A percentile compares a stretch with the other conserved stretches of the same genome.
Conservation (phyloP, 108 stramenopile genomes). For the Fistulifera solaris region DNA sequence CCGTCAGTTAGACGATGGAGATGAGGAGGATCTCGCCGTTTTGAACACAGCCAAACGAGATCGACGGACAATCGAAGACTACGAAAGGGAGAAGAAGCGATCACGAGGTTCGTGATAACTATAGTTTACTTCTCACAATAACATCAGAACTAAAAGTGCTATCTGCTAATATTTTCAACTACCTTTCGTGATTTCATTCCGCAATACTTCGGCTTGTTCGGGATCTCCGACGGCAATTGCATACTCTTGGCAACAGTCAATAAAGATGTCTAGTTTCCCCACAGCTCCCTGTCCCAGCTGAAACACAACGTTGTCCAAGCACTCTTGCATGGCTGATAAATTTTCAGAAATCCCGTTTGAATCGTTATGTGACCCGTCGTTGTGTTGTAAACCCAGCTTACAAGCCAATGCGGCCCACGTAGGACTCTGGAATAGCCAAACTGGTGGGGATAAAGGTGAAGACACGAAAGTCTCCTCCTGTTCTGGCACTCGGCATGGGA, state of each 20-base stretch:
- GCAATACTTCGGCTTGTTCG: neutral
- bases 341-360: too few relatives aligned
- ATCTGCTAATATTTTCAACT: neutral
- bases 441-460: neutral
- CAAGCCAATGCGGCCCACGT: neutral
- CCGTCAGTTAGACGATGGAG: constrained; percentile 21
- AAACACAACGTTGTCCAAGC: constrained; percentile 21
- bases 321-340: constrained; percentile 7
- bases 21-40: constrained; percentile 35
- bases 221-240: constrained; percentile 4
- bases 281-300: constrained; percentile 15
- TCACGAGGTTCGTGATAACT: too few relatives aligned
- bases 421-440: constrained; percentile 12
- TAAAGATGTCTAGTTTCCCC: constrained; percentile 8
- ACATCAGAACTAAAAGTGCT: too few relatives aligned
- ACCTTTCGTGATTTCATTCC: neutral
- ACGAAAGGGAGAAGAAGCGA: constrained; percentile 39
- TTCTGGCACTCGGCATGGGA: neutral
- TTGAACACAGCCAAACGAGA: constrained; percentile 78
- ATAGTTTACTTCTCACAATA: too few relatives aligned
- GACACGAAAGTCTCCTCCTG: too few relatives aligned
- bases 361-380: too few relatives aligned
- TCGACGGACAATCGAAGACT: constrained; percentile 76
- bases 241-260: constrained; percentile 1
- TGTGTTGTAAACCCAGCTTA: neutral